A percentile compares a stretch with the other conserved stretches of the same genome.
Conservation (phyloP, 108 stramenopile species). For the Cylindrotheca fusiformis region DNA sequence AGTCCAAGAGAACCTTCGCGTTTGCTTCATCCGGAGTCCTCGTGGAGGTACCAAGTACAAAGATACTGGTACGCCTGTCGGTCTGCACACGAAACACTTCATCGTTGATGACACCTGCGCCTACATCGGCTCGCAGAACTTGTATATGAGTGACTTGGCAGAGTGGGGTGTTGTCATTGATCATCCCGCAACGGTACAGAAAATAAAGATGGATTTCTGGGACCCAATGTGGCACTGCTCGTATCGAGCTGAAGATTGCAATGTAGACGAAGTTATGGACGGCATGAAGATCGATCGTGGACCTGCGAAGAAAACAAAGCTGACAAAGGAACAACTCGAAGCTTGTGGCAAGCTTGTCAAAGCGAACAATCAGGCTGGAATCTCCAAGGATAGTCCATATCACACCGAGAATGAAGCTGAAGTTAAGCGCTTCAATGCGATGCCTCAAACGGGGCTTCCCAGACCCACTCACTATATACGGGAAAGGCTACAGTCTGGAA, state of each 20-base stretch:
- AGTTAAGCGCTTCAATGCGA: no score
- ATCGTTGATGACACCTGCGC: conserved; percentile 44
- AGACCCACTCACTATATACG: no score
- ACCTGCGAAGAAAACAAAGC: conserved; percentile 7
- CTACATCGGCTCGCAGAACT: conserved; percentile 49
- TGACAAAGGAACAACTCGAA: conserved; percentile 20
- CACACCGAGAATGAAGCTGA: no score
- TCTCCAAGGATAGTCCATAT: no score
- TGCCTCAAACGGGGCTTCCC: no score
- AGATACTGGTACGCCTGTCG: conserved; percentile 44
- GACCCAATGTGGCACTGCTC: conserved; percentile 57
- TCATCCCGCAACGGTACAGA: conserved; percentile 17
- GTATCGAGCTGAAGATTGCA: conserved; percentile 55
- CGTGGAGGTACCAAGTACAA: conserved; percentile 23
- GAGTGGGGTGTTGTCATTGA: conserved; percentile 58
- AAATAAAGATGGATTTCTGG: conserved; percentile 37
- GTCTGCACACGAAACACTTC: conserved; percentile 52
- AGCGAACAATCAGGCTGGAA: no score
- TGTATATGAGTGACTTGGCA: conserved; percentile 43
- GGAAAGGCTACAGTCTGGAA: no score
- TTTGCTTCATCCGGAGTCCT: conserved; percentile 40
- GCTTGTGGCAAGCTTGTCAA: no score
- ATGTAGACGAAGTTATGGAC: conserved; percentile 62
- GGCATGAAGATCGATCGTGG: conserved; percentile 52
- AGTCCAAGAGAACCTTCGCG: conserved; percentile 35